Conservation (phyloP, 345 rosid genomes). For the Gossypium stocksii region DNA sequence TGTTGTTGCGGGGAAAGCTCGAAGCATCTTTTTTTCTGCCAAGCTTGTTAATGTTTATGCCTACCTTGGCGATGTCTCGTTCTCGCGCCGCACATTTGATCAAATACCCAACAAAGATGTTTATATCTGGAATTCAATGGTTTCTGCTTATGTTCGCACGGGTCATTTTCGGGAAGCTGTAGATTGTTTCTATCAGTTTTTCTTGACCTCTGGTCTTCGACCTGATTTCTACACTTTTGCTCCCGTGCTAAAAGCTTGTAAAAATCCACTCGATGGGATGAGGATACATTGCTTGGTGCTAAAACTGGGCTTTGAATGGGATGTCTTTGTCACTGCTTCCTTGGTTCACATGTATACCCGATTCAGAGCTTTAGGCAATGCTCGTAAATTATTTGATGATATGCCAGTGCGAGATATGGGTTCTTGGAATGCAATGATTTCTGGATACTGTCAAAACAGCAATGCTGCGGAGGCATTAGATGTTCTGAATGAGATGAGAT, state of each 20-base stretch:
- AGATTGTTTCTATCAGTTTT: slow-evolving; percentile 37
- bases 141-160: slow-evolving; percentile 42
- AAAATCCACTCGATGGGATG: slow-evolving; percentile 37
- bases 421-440: slow-evolving; percentile 61
- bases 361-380: slow-evolving; percentile 29
- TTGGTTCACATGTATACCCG: slow-evolving; percentile 51
- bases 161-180: slow-evolving; percentile 33
- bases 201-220: slow-evolving; percentile 37
- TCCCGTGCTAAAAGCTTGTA: slow-evolving; percentile 52
- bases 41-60: slow-evolving; percentile 50
- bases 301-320: slow-evolving; percentile 56
- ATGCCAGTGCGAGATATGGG: slow-evolving; percentile 50
- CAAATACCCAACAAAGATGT: slow-evolving; percentile 38
- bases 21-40: slow-evolving; percentile 24
- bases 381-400: slow-evolving; percentile 41
- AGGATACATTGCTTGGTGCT: slow-evolving; percentile 49
- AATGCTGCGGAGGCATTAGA: slow-evolving; percentile 40
- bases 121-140: slow-evolving; percentile 56
- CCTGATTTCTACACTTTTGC: slow-evolving; percentile 69
- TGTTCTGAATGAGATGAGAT: slow-evolving; percentile 36
- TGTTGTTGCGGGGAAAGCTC: slow-evolving; percentile 34
- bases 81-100: slow-evolving; percentile 35
- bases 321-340: slow-evolving; percentile 55
- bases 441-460: slow-evolving; percentile 56
- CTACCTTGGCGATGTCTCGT: slow-evolving; percentile 28